phyloP scores from a whole-genome alignment of 345 rosid species.

The Eucalyptus fibrosa region DNA sequence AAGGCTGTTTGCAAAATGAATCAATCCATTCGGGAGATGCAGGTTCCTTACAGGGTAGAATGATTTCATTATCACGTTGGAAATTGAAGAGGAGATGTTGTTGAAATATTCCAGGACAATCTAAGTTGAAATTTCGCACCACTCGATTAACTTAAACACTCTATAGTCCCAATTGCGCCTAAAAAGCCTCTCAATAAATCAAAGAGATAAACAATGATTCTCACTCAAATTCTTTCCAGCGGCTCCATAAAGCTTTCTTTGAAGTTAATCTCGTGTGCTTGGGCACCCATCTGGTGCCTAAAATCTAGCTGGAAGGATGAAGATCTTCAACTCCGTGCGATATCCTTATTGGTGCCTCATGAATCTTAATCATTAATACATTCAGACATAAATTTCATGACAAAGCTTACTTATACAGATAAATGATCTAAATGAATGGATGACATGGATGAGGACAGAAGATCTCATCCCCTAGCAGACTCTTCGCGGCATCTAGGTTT shows the following conservation, averaged over 20 bases:
- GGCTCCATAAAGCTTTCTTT: not conserved
- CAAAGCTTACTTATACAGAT: not conserved
- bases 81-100: not conserved
- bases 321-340: not conserved
- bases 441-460: not conserved
- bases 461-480: not conserved
- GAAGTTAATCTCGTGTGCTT: not conserved
- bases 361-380: not conserved
- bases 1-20: not conserved
- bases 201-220: not conserved
- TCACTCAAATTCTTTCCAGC: not conserved
- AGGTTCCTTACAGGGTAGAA: not conserved
- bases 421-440: not conserved
- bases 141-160: not conserved
- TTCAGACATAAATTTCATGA: not conserved
- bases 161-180: not conserved
- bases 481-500: not conserved
- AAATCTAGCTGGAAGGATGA: not conserved
- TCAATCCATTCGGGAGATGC: fast-evolving
- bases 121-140: not conserved
- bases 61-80: not conserved
- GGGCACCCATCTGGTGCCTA: no score
- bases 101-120: not conserved
- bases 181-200: not conserved
- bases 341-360: not conserved